Base-by-base conservation (phyloP, 2,329 filamentous ascomycete species). In the Pseudopyricularia cyperi region DNA sequence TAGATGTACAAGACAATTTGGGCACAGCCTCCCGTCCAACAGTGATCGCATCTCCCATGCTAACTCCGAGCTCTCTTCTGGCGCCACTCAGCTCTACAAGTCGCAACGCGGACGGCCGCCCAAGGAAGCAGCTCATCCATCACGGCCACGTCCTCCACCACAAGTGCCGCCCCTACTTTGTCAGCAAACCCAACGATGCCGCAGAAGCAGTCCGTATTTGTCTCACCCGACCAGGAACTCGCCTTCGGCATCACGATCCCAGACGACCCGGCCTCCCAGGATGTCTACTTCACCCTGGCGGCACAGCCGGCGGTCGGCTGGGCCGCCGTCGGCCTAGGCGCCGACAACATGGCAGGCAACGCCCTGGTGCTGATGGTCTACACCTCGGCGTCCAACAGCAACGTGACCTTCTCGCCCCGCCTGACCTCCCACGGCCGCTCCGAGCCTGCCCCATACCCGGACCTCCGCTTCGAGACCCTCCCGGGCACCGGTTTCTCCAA, bases 321-420 rank as follows among this genome's bases (percentile, higher is more conserved):
- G 76, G 71, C 71, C 42, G 75, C 73, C 53, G 62, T 82, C 42
- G 79, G 79, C 34, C 68, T 80, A 35, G 79, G 78, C 46, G 70
- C 67, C 52, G 57, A 69, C 47, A 69, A 71, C 57, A 79, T 79
- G 72, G 63, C 67, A 3, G 69, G 73, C 49, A 52, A 49, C 35
- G 67, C 76, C 7, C 66, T 81, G 24, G 73, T 77, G 53, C 69
- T 80, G 46, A 69, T 81, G 59, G 64, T 73, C n/a, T 81, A 82
- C 64, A 64, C 68, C 46, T 72, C 71, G 52, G 61, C 63, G 4
- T 65, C 65, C 6, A 69, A 67, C 51, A 62, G 69, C 51, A 75
- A 75, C 56, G 69, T 80, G 52, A 81, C 76, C 26, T 68, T 82
- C 53, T 80, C 75, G 26, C 75, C 77, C 2, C 76, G 79, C 50